Conservation (phyloP, 2,329 filamentous ascomycete genomes). For the Stenocarpella maydis region DNA sequence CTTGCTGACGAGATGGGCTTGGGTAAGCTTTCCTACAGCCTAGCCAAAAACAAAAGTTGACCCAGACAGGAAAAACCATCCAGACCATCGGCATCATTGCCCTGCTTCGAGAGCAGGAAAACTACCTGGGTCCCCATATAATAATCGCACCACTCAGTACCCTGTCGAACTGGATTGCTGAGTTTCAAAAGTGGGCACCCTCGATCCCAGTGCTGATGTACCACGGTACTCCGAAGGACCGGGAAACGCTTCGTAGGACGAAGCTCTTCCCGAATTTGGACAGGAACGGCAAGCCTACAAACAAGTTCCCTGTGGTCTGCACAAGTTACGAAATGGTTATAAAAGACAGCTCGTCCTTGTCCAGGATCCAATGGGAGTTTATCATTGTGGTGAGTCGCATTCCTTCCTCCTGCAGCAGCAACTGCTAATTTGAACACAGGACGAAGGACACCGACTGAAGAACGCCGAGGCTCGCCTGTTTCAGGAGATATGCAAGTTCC, state of each 20-base stretch:
- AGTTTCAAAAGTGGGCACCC: conserved; percentile 91
- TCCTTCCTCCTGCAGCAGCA: background rate
- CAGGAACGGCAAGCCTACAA: conserved; percentile 62
- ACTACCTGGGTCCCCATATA: conserved; percentile 84
- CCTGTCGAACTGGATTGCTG: conserved; percentile 93
- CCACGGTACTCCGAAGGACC: conserved; percentile 81
- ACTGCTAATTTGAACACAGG: conserved; percentile 55
- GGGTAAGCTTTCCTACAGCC: conserved; percentile 50
- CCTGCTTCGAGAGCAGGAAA: conserved; percentile 84
- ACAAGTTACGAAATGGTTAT: conserved; percentile 98
- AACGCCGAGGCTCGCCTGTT: conserved; percentile 95
- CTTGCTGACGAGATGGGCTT: conserved; percentile 94
- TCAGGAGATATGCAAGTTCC: conserved; percentile 85
- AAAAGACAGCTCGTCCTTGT: conserved; percentile 82
- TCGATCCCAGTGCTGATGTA: conserved; percentile 89
- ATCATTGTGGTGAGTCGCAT: conserved; percentile 80
- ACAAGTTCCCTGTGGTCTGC: conserved; percentile 87
- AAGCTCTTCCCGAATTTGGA: conserved; percentile 72
- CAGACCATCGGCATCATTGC: conserved; percentile 91
- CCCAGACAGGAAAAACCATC: conserved; percentile 77
- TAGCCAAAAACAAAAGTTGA: conserved; percentile 25
- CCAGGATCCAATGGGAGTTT: conserved; percentile 92
- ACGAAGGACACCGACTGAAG: conserved; percentile 97
- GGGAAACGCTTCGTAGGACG: conserved; percentile 78
- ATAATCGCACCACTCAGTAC: conserved; percentile 92